These are phyloP conservation scores for Glaciozyma martinii DNA, from an alignment of 768 basidiomycete genomes.

Conservation along the genomic window DNA sequence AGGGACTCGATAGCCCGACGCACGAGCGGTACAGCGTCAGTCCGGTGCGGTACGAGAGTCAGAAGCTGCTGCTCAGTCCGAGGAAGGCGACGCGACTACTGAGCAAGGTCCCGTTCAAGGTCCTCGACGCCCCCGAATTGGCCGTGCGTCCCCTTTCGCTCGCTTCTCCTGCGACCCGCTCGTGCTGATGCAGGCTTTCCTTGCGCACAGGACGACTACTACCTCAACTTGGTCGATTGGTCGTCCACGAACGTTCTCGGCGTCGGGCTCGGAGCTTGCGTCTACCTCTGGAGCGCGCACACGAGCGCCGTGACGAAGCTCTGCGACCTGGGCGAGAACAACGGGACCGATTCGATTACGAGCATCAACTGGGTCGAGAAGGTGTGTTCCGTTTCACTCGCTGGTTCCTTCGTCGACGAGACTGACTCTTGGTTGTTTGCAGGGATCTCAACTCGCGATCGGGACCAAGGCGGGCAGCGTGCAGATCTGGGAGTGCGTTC, in stretches of 20 bases:
- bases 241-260: slow-evolving; percentile 88
- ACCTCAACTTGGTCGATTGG: slow-evolving; percentile 97
- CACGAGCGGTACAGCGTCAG: slow-evolving; percentile 84
- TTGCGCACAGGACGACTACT: slow-evolving; percentile 67
- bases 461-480: slow-evolving; percentile 82
- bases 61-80: slow-evolving; percentile 73
- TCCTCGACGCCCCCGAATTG: slow-evolving; percentile 91
- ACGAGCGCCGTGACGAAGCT: slow-evolving; percentile 86
- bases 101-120: slow-evolving; percentile 91
- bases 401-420: neutral
- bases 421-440: neutral
- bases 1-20: slow-evolving; percentile 64
- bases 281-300: slow-evolving; percentile 95
- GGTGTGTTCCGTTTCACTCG: slow-evolving; percentile 37
- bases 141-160: slow-evolving; percentile 42
- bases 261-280: slow-evolving; percentile 81
- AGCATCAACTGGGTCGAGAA: slow-evolving; percentile 89
- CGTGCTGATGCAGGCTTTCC: neutral
- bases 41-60: slow-evolving; percentile 75
- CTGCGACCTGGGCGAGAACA: slow-evolving; percentile 56
- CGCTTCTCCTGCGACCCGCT: neutral
- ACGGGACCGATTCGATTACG: slow-evolving; percentile 58
- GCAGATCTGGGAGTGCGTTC: slow-evolving; percentile 69
- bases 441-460: slow-evolving; percentile 80
- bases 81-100: slow-evolving; percentile 70